Percentiles rank a stretch among this genome's conserved stretches.
These are phyloP conservation scores for Aureobasidium sp. DNA, from an alignment of 2,329 filamentous ascomycete genomes.

Conservation along the genomic window DNA sequence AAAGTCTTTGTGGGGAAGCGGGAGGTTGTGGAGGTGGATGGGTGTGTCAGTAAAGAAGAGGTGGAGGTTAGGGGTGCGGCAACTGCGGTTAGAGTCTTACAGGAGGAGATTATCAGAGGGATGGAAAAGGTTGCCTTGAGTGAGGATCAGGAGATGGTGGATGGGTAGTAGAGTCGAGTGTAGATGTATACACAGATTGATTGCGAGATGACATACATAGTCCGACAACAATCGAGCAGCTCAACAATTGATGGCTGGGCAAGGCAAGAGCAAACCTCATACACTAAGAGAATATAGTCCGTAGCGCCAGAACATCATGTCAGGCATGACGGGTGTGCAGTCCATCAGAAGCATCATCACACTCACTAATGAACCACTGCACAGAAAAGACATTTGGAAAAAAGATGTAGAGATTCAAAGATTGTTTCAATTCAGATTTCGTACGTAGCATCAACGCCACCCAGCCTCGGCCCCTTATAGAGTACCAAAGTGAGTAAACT, in stretches of 20 bases:
- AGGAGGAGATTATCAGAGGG: not conserved
- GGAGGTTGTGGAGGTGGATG: conserved; percentile 37
- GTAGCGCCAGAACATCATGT: too few species aligned
- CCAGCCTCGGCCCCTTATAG: not conserved
- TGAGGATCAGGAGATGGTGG: conserved; percentile 5
- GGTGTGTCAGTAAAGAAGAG: conserved; percentile 39
- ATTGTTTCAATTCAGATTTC: not conserved
- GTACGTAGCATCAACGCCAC: not conserved
- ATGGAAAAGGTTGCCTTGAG: not conserved
- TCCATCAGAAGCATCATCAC: too few species aligned
- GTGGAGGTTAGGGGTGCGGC: conserved; percentile 43
- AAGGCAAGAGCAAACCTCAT: too few species aligned
- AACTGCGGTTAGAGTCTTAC: conserved; percentile 17
- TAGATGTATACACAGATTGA: not conserved
- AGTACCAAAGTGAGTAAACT: not conserved
- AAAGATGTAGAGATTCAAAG: not conserved
- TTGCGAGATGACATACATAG: too few species aligned
- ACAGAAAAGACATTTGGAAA: too few species aligned
- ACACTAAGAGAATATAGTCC: too few species aligned
- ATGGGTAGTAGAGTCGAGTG: not conserved
- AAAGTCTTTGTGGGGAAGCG: conserved; percentile 39
- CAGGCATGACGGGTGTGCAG: too few species aligned
- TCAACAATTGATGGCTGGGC: not conserved
- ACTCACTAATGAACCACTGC: too few species aligned
- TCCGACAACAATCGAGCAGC: too few species aligned